Percentiles rank a stretch among this genome's conserved stretches.
These are phyloP conservation scores for Pseudopediastrum boryanum DNA, from an alignment of 139 green algal genomes.

Conservation along the genomic window DNA sequence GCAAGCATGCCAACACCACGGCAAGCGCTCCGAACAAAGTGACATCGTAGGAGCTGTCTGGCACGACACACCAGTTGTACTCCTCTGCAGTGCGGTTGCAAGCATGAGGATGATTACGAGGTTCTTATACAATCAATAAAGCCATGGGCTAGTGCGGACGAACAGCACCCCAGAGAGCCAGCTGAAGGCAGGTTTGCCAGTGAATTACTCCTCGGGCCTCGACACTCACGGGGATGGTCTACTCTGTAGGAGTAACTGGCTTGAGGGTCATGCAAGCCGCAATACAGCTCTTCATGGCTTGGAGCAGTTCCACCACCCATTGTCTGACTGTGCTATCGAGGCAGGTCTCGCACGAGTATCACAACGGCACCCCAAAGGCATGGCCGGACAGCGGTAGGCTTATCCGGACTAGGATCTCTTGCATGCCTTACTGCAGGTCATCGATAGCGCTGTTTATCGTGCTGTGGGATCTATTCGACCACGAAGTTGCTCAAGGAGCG, in stretches of 20 bases:
- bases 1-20: slow-evolving; percentile 50
- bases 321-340: too few relatives aligned
- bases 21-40: slow-evolving; percentile 59
- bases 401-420: too few relatives aligned
- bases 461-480: too few relatives aligned
- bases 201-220: neutral
- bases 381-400: too few relatives aligned
- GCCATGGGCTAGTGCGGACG: neutral
- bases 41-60: slow-evolving; percentile 53
- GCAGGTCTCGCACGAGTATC: too few relatives aligned
- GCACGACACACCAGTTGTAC: slow-evolving; percentile 66
- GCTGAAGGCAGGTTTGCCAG: neutral
- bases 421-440: too few relatives aligned
- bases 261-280: neutral
- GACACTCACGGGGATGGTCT: neutral
- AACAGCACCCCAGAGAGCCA: neutral
- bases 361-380: too few relatives aligned
- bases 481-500: too few relatives aligned
- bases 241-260: neutral
- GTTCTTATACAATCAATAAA: neutral
- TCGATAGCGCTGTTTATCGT: too few relatives aligned
- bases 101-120: neutral
- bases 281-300: neutral
- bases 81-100: slow-evolving; percentile 19
- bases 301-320: too few relatives aligned